Base-by-base conservation (phyloP, 345 rosid genomes). In the Passiflora organensis region DNA sequence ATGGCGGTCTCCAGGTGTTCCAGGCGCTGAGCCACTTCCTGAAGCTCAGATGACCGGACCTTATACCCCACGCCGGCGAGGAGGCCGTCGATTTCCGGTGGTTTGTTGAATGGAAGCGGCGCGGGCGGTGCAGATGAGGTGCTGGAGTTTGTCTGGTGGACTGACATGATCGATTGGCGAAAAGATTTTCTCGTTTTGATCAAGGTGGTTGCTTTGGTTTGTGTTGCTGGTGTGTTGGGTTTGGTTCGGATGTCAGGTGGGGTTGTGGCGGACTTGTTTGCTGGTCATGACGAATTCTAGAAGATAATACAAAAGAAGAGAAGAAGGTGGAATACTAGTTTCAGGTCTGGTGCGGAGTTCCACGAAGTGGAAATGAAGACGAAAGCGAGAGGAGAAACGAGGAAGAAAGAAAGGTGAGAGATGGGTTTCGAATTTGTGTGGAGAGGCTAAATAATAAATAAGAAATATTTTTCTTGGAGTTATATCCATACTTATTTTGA, bases 41-140 rank as follows among this genome's bases (percentile, higher is more conserved):
- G 71, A 48, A 83, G 80, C 14, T 83, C 83, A 6, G 83, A 83
- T 9, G 83, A 74, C 13, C 80, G 73, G 47, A 83, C 82, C 66
- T 62, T 80, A 71, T 83, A 83, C 10, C 89, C 89, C 8, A 82
- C 83, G 37, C 78, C 82, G 41, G 83, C 85, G 43, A 83, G 83
- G 21, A 76, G 60, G 15, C 77, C 72, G 36, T 83, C 89, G 1
- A 80, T 69, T 13, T 80, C 80, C 11, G 72, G 63, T 0, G 66
- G 66, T 50, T 76, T 76, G 22, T 54, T 15, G 75, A 48, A 49
- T 53, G 53, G 52, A 53, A 54, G 45, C n/a, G 43, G 43, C n/a
- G 4, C n/a, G 4, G 43, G n/a, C 4, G 43, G 13, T 39, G 49
- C 8, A n/a, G 64, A 59, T 13, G 79, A 48, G 8, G 71, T 13